Evolutionary conservation across 176 grass and related monocot genomes (phyloP).

Genomic region (Aegilops bicornis): DNA sequence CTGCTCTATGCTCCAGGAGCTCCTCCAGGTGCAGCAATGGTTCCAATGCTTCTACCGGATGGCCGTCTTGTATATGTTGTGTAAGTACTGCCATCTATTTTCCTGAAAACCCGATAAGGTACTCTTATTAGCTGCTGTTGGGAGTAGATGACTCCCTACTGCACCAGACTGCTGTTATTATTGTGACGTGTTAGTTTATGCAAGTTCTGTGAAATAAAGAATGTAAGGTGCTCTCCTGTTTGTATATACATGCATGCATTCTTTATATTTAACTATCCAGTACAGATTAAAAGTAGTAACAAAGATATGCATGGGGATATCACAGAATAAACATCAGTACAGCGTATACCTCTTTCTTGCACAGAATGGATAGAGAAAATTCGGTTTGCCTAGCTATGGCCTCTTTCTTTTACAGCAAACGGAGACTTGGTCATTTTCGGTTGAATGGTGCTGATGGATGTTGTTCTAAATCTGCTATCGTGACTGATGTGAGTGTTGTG

Average conservation of each 20-base stretch:
- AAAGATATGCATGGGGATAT: background rate
- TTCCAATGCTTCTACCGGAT: conserved; percentile 49
- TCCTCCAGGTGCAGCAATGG: conserved; percentile 42
- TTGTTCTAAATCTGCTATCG: background rate
- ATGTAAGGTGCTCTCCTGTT: background rate
- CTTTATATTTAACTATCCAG: background rate
- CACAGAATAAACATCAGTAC: background rate
- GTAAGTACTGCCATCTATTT: conserved; percentile 27
- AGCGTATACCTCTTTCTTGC: background rate
- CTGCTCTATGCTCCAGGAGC: conserved; percentile 46
- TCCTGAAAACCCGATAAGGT: background rate
- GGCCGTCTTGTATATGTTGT: conserved; percentile 50
- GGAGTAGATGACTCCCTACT: background rate
- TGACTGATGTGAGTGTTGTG: background rate
- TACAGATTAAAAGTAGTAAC: background rate
- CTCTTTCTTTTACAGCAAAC: background rate
- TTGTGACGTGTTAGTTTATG: background rate
- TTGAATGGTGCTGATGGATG: background rate
- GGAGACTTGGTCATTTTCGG: background rate
- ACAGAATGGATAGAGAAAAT: background rate
- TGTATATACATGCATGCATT: background rate
- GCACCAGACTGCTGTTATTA: background rate
- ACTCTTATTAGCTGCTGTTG: background rate
- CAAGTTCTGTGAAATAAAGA: background rate
- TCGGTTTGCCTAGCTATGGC: background rate